phyloP scores from a whole-genome alignment of 345 rosid genomes.

The Brassica cretica region DNA sequence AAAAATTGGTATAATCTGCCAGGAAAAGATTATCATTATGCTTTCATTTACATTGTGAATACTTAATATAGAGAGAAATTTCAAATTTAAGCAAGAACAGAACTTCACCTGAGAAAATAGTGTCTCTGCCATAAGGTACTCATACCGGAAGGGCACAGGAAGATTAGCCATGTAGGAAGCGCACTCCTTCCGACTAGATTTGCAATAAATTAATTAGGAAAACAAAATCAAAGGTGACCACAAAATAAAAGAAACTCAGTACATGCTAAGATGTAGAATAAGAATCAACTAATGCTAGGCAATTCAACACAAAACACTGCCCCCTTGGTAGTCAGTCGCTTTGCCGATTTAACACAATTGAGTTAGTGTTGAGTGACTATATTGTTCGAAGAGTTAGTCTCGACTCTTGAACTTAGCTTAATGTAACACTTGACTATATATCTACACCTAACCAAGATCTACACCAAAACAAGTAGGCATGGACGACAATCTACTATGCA shows the following conservation, averaged over 20 bases:
- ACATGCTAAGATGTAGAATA: not conserved
- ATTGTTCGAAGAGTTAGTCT: not conserved
- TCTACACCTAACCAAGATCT: not conserved
- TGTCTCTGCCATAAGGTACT: conserved; percentile 98
- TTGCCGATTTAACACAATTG: not conserved
- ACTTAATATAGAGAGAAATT: not conserved
- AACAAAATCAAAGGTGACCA: conserved; percentile 28
- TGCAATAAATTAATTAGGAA: conserved; percentile 63
- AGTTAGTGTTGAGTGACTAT: not conserved
- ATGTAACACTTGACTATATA: conserved; percentile 1
- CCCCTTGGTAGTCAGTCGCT: not conserved
- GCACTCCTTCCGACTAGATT: conserved; percentile 99
- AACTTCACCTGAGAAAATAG: conserved; percentile 87
- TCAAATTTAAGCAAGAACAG: conserved; percentile 16
- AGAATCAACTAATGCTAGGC: conserved; percentile 12
- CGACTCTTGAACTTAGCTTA: conserved; percentile 1
- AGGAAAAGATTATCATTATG: conserved; percentile 1
- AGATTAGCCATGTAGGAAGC: conserved; percentile 90
- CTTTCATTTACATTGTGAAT: not conserved
- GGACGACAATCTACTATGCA: conserved; percentile 4
- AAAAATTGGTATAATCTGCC: not conserved
- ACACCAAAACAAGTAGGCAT: conserved; percentile 13
- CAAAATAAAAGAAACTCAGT: not conserved
- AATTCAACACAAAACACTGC: not conserved
- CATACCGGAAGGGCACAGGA: conserved; percentile 95